A percentile compares a stretch with the other conserved stretches of the same genome.
Conservation (phyloP, 148 eudicot genomes). For the Beta vulgaris region DNA sequence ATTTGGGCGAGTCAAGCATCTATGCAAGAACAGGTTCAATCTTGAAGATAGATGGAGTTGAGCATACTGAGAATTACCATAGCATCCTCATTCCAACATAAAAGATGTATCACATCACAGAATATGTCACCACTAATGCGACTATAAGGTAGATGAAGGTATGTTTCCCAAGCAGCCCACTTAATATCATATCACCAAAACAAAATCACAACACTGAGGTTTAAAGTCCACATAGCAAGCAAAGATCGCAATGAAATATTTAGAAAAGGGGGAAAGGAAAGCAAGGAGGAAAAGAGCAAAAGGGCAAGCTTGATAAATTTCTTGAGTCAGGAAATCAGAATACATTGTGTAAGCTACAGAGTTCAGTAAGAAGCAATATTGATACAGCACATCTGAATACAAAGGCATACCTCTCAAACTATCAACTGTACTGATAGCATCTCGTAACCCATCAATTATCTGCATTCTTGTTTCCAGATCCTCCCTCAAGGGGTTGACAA, state of each 20-base stretch:
- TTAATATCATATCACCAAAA: not conserved
- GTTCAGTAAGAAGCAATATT: not conserved
- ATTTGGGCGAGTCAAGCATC: not conserved
- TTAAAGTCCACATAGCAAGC: not conserved
- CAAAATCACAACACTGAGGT: not conserved
- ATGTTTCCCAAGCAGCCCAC: not conserved
- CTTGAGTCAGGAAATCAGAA: not conserved
- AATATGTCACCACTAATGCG: not conserved
- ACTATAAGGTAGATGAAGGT: not conserved
- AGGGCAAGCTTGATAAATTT: not conserved
- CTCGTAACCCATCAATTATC: slow-evolving; percentile 53
- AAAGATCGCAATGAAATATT: not conserved
- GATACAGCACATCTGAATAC: not conserved
- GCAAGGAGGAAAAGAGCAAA: not conserved
- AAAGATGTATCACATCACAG: not conserved
- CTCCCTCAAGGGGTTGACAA: slow-evolving; percentile 51
- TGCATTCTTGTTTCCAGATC: slow-evolving; percentile 60
- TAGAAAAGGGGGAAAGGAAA: not conserved
- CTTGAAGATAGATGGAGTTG: not conserved
- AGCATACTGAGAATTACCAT: not conserved
- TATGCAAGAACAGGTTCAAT: not conserved
- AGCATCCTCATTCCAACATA: not conserved
- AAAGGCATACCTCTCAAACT: slow-evolving; percentile 69
- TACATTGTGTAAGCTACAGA: not conserved
- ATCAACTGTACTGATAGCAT: slow-evolving; percentile 52